phyloP scores from a whole-genome alignment of 2,329 filamentous ascomycete species.

The Xylaria sp. region DNA sequence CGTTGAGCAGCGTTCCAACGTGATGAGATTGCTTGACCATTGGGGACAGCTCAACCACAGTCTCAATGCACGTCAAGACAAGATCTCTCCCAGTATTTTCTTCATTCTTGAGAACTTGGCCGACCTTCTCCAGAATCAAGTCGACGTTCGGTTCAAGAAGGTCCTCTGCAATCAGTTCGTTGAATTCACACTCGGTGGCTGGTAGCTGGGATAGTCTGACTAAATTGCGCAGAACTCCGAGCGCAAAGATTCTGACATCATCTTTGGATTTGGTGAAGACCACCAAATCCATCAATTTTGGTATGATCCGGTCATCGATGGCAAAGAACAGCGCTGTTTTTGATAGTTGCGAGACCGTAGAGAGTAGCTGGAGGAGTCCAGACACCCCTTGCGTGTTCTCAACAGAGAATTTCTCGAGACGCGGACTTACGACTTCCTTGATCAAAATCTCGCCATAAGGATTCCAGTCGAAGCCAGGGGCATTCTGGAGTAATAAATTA shows the following conservation, averaged over 20 bases:
- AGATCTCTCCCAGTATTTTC: slow-evolving; percentile 74
- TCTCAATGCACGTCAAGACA: slow-evolving; percentile 81
- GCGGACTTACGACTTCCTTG: slow-evolving; percentile 78
- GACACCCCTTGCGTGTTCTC: slow-evolving; percentile 94
- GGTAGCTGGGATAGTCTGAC: slow-evolving; percentile 69
- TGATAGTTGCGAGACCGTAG: slow-evolving; percentile 79
- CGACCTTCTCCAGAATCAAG: slow-evolving; percentile 74
- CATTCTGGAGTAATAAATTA: slow-evolving; percentile 79
- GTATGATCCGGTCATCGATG: slow-evolving; percentile 71
- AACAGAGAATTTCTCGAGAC: slow-evolving; percentile 79
- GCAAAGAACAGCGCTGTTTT: slow-evolving; percentile 75
- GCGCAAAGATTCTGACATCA: slow-evolving; percentile 84
- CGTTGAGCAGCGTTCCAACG: slow-evolving; percentile 80
- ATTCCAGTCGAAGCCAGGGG: slow-evolving; percentile 76
- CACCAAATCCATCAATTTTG: slow-evolving; percentile 78
- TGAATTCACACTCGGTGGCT: slow-evolving; percentile 66
- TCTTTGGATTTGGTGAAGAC: slow-evolving; percentile 80
- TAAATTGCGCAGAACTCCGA: slow-evolving; percentile 79
- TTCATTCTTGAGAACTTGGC: slow-evolving; percentile 70
- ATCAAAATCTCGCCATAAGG: slow-evolving; percentile 78
- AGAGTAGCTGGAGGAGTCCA: slow-evolving; percentile 81
- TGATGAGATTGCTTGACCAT: slow-evolving; percentile 75
- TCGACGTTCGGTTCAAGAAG: slow-evolving; percentile 68
- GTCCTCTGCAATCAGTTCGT: slow-evolving; percentile 65
- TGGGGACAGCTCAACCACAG: slow-evolving; percentile 79